These are phyloP conservation scores for Hypocrella siamensis DNA, from an alignment of 2,329 filamentous ascomycete genomes.

Conservation along the genomic window DNA sequence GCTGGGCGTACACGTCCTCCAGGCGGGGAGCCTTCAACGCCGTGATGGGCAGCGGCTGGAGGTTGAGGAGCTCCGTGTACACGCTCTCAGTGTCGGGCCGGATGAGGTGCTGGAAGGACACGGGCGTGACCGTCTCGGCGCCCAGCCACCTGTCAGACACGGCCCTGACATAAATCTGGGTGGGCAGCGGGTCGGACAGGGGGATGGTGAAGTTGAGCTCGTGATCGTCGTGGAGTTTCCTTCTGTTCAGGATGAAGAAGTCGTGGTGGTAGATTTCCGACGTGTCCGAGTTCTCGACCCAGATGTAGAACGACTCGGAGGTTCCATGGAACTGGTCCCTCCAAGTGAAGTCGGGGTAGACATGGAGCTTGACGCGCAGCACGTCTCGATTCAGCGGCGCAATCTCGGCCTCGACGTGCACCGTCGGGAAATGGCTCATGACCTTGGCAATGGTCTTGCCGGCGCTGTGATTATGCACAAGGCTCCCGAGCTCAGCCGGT, in stretches of 20 bases:
- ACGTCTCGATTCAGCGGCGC: slow-evolving; percentile 92
- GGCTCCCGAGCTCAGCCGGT: slow-evolving; percentile 67
- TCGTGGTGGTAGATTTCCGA: slow-evolving; percentile 97
- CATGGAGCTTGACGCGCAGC: slow-evolving; percentile 70
- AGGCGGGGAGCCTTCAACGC: slow-evolving; percentile 76
- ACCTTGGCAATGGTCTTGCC: slow-evolving; percentile 69
- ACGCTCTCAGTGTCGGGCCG: slow-evolving; percentile 94
- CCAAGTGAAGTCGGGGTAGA: slow-evolving; percentile 87
- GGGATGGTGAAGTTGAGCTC: slow-evolving; percentile 97
- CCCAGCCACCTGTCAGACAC: slow-evolving; percentile 95
- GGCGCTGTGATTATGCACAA: slow-evolving; percentile 84
- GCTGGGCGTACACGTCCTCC: slow-evolving; percentile 74
- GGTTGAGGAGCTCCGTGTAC: slow-evolving; percentile 82
- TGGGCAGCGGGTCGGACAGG: slow-evolving; percentile 78
- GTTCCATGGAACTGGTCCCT: slow-evolving; percentile 87
- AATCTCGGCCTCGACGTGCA: slow-evolving; percentile 85
- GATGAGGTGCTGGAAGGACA: slow-evolving; percentile 96
- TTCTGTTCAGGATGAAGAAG: slow-evolving; percentile 82
- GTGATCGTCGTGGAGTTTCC: slow-evolving; percentile 88
- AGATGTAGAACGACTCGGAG: slow-evolving; percentile 95
- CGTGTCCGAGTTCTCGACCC: slow-evolving; percentile 97
- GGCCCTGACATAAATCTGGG: slow-evolving; percentile 88
- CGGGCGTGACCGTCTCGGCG: slow-evolving; percentile 84
- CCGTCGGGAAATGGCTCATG: slow-evolving; percentile 79
- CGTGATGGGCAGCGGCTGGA: slow-evolving; percentile 76